Evolutionary conservation across 2,329 filamentous ascomycete genomes (phyloP), one percentile per base, ranked within the genome.

Genomic region (Aspergillus tanneri): DNA sequence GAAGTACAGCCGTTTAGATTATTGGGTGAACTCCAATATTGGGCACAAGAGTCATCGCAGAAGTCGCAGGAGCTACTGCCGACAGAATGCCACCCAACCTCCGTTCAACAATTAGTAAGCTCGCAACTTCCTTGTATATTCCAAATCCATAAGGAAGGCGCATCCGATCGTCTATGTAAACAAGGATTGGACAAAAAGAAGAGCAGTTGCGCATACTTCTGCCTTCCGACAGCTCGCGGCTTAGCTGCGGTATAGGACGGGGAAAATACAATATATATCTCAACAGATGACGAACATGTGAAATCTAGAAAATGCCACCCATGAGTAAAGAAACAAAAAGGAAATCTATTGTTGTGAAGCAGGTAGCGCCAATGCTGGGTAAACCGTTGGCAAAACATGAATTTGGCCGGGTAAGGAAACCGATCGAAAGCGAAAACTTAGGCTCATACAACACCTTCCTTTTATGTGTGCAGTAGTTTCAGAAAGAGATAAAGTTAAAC

Each of bases 361-460:
- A 55, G 30, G 16, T 16, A 34, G 53, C 55, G 53, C 55, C 60
- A 50, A 55, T 52, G 53, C 52, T 54, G 56, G 47, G 40, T 46
- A 38, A 18, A 18, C 4, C 28, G 19, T 41, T 43, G 46, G 41
- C 30, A 30, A 43, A 38, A 25, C 34, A 35, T 16, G 28, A 43
- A 46, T 27, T 41, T 46, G 32, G 27, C 24, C 21, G n/a, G 6
- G 30, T 10, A 14, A 34, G 22, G 30, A 43, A 51, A 37, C 30
- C 32, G 42, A 46, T 39, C 34, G 22, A 25, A 47, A 19, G 46
- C 34, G 36, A 56, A 52, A 49, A 52, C 54, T 52, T 43, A 36
- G 50, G 49, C 51, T 47, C 56, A 54, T 59, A 52, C 52, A 58
- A 60, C 61, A 61, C 58, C 64, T 63, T 61, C 58, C 60, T 62